Evolutionary conservation across 495 filamentous ascomycete genomes (phyloP).

Genomic region (Hyaloscypha finlandica): DNA sequence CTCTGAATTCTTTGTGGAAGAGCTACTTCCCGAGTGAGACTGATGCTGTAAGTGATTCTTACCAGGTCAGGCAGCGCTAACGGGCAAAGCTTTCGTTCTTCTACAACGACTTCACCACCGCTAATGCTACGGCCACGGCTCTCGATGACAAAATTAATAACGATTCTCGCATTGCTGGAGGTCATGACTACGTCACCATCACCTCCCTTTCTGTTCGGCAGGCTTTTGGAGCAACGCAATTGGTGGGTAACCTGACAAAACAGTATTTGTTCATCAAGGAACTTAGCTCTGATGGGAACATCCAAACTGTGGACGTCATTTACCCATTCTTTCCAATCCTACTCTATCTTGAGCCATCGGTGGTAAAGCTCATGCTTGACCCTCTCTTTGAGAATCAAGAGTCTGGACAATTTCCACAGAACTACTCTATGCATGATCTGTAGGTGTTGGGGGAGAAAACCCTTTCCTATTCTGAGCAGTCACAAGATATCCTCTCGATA

Average conservation of each 20-base stretch:
- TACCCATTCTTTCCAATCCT: conserved; percentile 91
- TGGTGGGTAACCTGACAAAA: conserved; percentile 74
- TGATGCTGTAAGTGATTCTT: conserved; percentile 42
- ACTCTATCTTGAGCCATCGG: conserved; percentile 80
- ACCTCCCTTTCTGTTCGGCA: conserved; percentile 84
- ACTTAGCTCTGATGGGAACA: conserved; percentile 91
- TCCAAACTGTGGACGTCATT: conserved; percentile 95
- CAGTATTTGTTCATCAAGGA: conserved; percentile 94
- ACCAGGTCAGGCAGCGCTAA: conserved; percentile 3
- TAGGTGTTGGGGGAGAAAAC: too few species aligned
- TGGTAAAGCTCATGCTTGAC: conserved; percentile 81
- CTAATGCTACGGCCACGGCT: conserved; percentile 52
- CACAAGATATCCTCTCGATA: too few species aligned
- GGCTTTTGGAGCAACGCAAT: conserved; percentile 81
- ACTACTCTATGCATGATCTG: conserved; percentile 87
- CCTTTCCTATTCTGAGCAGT: too few species aligned
- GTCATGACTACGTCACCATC: conserved; percentile 75
- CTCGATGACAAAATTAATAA: conserved; percentile 71
- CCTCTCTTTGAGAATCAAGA: conserved; percentile 89
- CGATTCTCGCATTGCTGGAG: conserved; percentile 68
- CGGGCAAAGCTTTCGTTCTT: conserved; percentile 58
- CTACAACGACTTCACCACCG: conserved; percentile 63
- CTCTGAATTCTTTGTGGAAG: conserved; percentile 79
- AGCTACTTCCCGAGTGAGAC: conserved; percentile 61
- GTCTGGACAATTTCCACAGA: conserved; percentile 86